Percentiles rank a stretch among this genome's conserved stretches.
Evolutionary conservation across 2,329 filamentous ascomycete genomes (phyloP).

Genomic region (Monilinia laxa): DNA sequence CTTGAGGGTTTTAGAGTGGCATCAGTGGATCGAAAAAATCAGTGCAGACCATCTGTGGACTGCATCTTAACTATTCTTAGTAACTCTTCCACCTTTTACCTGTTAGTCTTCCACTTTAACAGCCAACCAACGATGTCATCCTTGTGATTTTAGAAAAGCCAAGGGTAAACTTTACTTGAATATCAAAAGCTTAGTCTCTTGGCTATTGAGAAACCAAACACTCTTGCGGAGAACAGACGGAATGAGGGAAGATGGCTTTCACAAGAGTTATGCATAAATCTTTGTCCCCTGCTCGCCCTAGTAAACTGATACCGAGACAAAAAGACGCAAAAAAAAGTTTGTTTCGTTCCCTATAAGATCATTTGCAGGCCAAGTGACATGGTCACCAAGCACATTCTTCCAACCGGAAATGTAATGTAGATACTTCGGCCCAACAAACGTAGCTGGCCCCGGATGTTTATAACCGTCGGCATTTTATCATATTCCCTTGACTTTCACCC

Average conservation of each 20-base stretch:
- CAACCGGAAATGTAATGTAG: conserved; percentile 10
- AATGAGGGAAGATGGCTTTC: background rate
- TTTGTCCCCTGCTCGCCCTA: background rate
- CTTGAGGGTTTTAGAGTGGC: background rate
- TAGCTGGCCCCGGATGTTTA: background rate
- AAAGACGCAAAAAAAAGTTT: background rate
- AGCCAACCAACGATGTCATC: background rate
- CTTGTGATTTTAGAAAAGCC: background rate
- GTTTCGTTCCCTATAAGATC: conserved; percentile 1
- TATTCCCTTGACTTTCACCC: conserved; percentile 1
- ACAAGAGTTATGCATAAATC: background rate
- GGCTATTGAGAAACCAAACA: background rate
- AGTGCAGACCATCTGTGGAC: background rate
- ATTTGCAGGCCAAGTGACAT: conserved; percentile 13
- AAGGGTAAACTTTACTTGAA: conserved; percentile 6
- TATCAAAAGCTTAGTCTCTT: conserved; percentile 11
- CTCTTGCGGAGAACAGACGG: background rate
- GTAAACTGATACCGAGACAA: conserved; percentile 1
- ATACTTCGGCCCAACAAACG: conserved; percentile 10
- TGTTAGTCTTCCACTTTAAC: background rate
- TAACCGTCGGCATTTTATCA: background rate
- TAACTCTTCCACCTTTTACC: background rate
- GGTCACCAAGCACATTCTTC: background rate
- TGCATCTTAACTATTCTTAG: conserved; percentile 9
- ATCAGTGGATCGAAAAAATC: background rate